phyloP scores from a whole-genome alignment of 2,329 filamentous ascomycete genomes.

The Scedosporium aurantiacum region DNA sequence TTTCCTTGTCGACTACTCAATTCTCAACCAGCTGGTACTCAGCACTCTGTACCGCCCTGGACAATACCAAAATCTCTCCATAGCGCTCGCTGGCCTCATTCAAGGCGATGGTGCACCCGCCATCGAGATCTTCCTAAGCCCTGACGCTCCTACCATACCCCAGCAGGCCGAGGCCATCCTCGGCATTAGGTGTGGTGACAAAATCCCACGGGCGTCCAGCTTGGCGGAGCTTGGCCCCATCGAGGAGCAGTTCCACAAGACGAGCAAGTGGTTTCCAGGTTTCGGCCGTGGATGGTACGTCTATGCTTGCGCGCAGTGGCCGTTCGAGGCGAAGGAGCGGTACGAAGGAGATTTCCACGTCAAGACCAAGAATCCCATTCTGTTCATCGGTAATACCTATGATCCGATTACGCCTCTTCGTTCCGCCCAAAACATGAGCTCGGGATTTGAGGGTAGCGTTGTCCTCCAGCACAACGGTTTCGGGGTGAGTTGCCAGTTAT shows the following conservation, averaged over 20 bases:
- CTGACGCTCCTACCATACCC: slow-evolving; percentile 13
- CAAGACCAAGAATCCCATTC: slow-evolving; percentile 29
- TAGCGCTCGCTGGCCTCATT: slow-evolving; percentile 31
- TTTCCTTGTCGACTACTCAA: slow-evolving; percentile 37
- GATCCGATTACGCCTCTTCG: slow-evolving; percentile 38
- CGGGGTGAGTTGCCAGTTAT: slow-evolving; percentile 26
- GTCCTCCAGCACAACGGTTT: slow-evolving; percentile 39
- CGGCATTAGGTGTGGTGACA: slow-evolving; percentile 28
- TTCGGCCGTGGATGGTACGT: slow-evolving; percentile 9
- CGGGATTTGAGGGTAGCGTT: slow-evolving; percentile 31
- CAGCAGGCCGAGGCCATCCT: slow-evolving; percentile 28
- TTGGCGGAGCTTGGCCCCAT: neutral
- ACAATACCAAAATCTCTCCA: slow-evolving; percentile 30
- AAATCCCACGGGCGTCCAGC: slow-evolving; percentile 13
- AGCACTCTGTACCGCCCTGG: slow-evolving; percentile 33
- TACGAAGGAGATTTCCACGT: slow-evolving; percentile 17
- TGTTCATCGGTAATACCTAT: slow-evolving; percentile 32
- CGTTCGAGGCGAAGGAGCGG: slow-evolving; percentile 17
- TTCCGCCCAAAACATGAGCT: slow-evolving; percentile 32
- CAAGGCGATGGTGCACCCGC: slow-evolving; percentile 32
- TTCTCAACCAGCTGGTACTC: slow-evolving; percentile 31
- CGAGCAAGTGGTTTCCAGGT: slow-evolving; percentile 19
- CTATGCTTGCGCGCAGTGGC: slow-evolving; percentile 25
- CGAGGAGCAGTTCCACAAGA: slow-evolving; percentile 4
- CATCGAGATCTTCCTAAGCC: slow-evolving; percentile 20